Base-by-base conservation (phyloP, 805 yeast species). In the Clavispora santaluciae region DNA sequence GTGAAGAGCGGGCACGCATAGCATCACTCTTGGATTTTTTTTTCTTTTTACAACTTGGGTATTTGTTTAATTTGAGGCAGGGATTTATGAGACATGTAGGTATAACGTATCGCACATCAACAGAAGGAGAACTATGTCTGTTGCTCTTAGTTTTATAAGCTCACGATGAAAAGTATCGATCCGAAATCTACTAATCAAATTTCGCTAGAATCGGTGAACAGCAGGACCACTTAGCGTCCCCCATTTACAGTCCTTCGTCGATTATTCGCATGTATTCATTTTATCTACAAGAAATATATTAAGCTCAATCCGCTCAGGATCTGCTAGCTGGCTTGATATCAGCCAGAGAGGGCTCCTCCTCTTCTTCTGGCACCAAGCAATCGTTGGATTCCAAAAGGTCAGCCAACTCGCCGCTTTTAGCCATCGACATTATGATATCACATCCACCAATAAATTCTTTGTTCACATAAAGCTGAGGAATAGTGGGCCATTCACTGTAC, bases 371-470 rank as follows among this genome's bases (percentile, higher is more conserved):
- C 22, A 89, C 80, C 42, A 91, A 73, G 33, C 86, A 93, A 38
- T 79, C 77, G 40, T 85, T 86, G 41, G 77, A 68, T 50, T 90
- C 97, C 38, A 93, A 72, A 46, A 93, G 60, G 42, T 90, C 90
- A 13, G 89, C 80, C 40, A 93, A 76, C 57, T 91, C 96, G n/a
- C 99, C 99, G 39, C 70, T 61, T 54, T 83, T 85, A 29, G 95
- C 86, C 98, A 93, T 90, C 42, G 86, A 79, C 59, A 84, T 87
- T 39, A 93, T 74, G 48, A 93, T 90, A 64, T 93, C 99, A 66
- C 97, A 93, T 4, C 99, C 99, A 34, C 99, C 99, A 40, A 93
- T 76, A 59, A 93, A 93, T 60, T 93, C 99, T 51, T 83, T 81
- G 52, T 83, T 77, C 11, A 93, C 88, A 59, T 90, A 93, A 33